Evolutionary conservation across 2,329 filamentous ascomycete genomes (phyloP), one percentile per base, ranked within the genome.

Genomic region (Emericellopsis cladophorae): DNA sequence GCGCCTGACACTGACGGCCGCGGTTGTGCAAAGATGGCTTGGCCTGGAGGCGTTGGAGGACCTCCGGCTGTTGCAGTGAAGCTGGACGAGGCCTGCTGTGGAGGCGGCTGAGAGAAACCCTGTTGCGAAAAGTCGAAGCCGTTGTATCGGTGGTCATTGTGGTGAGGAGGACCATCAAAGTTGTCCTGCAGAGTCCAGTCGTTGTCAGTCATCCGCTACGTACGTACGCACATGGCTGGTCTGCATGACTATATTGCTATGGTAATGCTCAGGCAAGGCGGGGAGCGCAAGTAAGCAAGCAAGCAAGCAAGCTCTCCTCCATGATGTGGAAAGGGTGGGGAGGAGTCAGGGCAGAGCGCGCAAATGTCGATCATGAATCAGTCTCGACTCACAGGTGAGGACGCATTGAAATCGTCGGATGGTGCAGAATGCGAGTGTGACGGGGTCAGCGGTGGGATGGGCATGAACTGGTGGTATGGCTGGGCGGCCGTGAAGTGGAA

Each of bases 401-500:
- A 75, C 40, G 68, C 68, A 43, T 60, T 65, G 58, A 70, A 76
- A 41, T 76, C 72, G 42, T 75, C 71, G 31, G 72, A 74, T 23
- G 61, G 59, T 36, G 67, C 66, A 42, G 72, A 72, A 50, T 70
- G 70, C 43, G 71, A 70, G 54, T 72, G 67, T 42, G 71, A 72
- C 24, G 72, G 72, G 46, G 72, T 74, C 53, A 74, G 53, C 37
- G 70, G 70, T 42, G 67, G 60, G 41, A 76, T 66, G 47, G 65
- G 62, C 54, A 75, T 65, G 54, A 74, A 76, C 51, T 66, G 64
- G 50, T 68, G 69, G 58, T 71, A 74, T 39, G 67, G 60, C 59
- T 37, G 39, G 18, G 16, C 18, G 42, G 61, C 62, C 39, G 64
- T 48, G 55, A 71, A 76, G 36, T 64, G 56, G 46, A 70, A 71